Conservation (phyloP, 169 alveolate genomes). For the Eimeria sp. region DNA sequence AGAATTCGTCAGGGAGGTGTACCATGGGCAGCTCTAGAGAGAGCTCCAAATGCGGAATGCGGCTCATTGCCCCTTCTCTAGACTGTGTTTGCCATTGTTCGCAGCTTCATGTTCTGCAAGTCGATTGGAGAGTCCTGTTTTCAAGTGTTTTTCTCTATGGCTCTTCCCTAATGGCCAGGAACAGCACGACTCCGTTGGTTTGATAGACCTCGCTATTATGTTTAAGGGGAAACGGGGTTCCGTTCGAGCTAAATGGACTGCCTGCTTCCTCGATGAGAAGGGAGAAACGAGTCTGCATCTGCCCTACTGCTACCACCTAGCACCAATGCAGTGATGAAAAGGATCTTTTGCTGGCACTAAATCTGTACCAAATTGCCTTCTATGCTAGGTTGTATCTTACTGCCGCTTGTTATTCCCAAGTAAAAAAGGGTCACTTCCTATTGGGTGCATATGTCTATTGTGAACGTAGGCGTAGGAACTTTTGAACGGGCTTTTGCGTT, state of each 20-base stretch:
- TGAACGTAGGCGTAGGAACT: neutral
- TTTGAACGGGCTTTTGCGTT: neutral
- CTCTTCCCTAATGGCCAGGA: slow-evolving; percentile 82
- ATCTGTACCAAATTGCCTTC: neutral
- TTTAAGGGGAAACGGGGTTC: slow-evolving; percentile 74
- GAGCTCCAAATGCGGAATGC: neutral
- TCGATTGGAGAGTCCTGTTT: slow-evolving; percentile 78
- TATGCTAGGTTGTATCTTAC: neutral
- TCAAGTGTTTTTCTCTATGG: slow-evolving; percentile 79
- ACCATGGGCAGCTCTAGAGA: neutral
- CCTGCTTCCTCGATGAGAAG: slow-evolving; percentile 78
- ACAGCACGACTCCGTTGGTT: slow-evolving; percentile 78
- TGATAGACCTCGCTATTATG: slow-evolving; percentile 79
- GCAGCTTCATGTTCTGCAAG: slow-evolving; percentile 63
- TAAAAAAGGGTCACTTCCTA: neutral
- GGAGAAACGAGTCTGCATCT: slow-evolving; percentile 60
- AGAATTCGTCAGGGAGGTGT: neutral
- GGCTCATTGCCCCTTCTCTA: neutral
- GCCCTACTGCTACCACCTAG: slow-evolving; percentile 7
- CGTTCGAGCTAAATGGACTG: slow-evolving; percentile 81
- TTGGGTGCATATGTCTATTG: neutral
- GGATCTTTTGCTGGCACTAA: neutral
- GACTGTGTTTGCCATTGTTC: slow-evolving; percentile 3
- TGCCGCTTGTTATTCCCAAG: no score
- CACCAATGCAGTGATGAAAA: neutral